Conservation (phyloP, 768 basidiomycete species). For the Kwoniella botswanensis region DNA sequence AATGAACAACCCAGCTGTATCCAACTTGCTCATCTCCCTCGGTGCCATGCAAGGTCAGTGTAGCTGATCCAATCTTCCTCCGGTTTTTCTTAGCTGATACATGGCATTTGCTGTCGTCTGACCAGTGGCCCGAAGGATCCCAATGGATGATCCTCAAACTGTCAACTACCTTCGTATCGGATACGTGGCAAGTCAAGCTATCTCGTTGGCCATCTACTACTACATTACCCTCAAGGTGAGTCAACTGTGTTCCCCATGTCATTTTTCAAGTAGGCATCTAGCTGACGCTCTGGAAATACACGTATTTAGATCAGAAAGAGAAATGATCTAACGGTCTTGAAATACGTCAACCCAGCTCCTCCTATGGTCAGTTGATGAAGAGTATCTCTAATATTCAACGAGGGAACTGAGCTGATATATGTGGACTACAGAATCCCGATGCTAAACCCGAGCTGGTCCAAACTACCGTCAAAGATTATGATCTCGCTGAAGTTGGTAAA, state of each 20-base stretch:
- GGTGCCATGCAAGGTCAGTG: slow-evolving; percentile 84
- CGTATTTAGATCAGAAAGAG: slow-evolving; percentile 77
- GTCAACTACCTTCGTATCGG: slow-evolving; percentile 81
- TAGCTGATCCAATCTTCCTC: not conserved
- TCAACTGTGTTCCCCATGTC: too few relatives aligned
- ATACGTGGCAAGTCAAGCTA: slow-evolving; percentile 75
- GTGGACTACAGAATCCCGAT: slow-evolving; percentile 58
- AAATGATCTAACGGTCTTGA: slow-evolving; percentile 94
- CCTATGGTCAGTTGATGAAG: slow-evolving; percentile 69
- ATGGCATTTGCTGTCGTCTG: slow-evolving; percentile 4
- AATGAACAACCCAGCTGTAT: slow-evolving; percentile 60
- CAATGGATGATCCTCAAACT: slow-evolving; percentile 83
- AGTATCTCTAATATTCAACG: not conserved
- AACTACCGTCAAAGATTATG: slow-evolving; percentile 93
- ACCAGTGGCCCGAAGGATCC: slow-evolving; percentile 84
- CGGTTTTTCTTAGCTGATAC: slow-evolving; percentile 1
- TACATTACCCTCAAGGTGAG: slow-evolving; percentile 73
- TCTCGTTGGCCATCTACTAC: slow-evolving; percentile 78
- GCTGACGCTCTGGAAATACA: too few relatives aligned
- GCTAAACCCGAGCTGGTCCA: slow-evolving; percentile 70
- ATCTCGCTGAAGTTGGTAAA: slow-evolving; percentile 84
- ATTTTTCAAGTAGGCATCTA: too few relatives aligned
- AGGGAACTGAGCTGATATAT: slow-evolving; percentile 51
- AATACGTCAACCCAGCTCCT: slow-evolving; percentile 83
- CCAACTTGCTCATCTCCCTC: slow-evolving; percentile 86